These are phyloP conservation scores for Cadophora sp. DNA, from an alignment of 2,329 filamentous ascomycete species.

Conservation along the genomic window DNA sequence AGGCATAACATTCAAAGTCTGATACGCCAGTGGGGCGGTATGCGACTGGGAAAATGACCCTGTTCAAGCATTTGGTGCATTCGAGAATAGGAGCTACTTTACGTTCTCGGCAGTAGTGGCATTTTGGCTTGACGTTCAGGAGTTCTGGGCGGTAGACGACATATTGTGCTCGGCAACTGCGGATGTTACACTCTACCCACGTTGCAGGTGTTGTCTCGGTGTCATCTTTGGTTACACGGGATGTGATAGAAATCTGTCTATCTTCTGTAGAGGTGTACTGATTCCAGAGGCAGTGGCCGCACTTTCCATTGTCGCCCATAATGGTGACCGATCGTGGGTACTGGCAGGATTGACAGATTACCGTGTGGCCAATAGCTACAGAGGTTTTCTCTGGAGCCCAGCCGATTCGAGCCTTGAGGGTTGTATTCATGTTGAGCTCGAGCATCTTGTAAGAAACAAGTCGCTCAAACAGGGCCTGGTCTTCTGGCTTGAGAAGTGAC, in stretches of 20 bases:
- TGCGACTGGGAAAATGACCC: constrained; percentile 28
- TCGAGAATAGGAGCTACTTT: constrained; percentile 26
- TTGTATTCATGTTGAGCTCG: constrained; percentile 34
- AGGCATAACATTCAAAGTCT: constrained; percentile 31
- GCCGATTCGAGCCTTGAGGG: constrained; percentile 25
- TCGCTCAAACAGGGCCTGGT: constrained; percentile 27
- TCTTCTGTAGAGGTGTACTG: constrained; percentile 19
- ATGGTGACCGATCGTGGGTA: constrained; percentile 34
- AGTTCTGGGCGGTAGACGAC: constrained; percentile 29
- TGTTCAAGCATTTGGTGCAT: constrained; percentile 30
- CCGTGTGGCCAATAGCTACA: constrained; percentile 29
- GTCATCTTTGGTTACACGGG: constrained; percentile 28
- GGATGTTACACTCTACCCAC: constrained; percentile 34
- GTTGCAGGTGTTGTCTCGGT: constrained; percentile 23
- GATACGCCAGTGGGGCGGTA: constrained; percentile 26
- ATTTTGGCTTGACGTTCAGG: constrained; percentile 34
- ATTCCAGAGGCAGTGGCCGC: constrained; percentile 28
- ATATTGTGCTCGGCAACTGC: constrained; percentile 35
- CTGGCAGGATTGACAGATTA: constrained; percentile 29
- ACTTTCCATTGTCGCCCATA: constrained; percentile 31
- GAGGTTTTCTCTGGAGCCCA: constrained; percentile 34
- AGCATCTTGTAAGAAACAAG: constrained; percentile 35
- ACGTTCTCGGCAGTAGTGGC: constrained; percentile 31
- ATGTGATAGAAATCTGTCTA: constrained; percentile 12
- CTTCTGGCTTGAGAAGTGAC: constrained; percentile 15